Base-by-base conservation (phyloP, 108 stramenopile genomes). In the Epithemia pelagica region DNA sequence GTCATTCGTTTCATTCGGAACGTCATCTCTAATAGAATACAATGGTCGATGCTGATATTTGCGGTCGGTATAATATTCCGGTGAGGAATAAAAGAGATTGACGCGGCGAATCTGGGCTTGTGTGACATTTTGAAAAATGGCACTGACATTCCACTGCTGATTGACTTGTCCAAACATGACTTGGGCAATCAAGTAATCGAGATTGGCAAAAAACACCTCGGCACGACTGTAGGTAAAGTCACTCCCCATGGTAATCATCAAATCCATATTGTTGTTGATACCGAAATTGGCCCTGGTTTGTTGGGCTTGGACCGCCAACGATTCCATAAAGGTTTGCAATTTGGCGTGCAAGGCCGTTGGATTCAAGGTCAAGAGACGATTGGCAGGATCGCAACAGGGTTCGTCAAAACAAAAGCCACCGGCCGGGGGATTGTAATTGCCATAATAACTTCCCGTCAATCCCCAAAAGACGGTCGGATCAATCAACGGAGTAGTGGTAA, bases 71-170 rank as follows among this genome's bases (percentile, higher is more conserved):
- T 96, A 96, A 54, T 76, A 75, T 2, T 82, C 80, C 7, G 94
- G 95, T 30, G 84, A 89, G 5, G 94, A 92, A 70, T 94, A 95
- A 54, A 95, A 93, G 51, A 94, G 81, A 59, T 95, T 78, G 59
- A 97, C 75, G 0, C 74, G 65, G 21, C 91, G 82, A 60, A 81
- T 88, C 29, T 75, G 71, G 30, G 73, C 81, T 15, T 10, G 15
- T 10, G 10, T 46, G 37, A 46, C 37, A 15, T 46, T 46, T 10
- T 46, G 37, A 64, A 89, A 81, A 10, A 89, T 59, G 2, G 77
- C 62, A 2, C 66, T 59, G 28, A 83, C 53, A 65, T 77, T 64
- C 46, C 78, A 60, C 15, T 54, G 25, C 52, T 37, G 21, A 58
- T 70, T 65, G 33, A 32, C 29, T 29, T 73, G 58, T 67, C 32